Evolutionary conservation across 2,329 filamentous ascomycete species (phyloP).

Genomic region (Cytospora chrysosperma): DNA sequence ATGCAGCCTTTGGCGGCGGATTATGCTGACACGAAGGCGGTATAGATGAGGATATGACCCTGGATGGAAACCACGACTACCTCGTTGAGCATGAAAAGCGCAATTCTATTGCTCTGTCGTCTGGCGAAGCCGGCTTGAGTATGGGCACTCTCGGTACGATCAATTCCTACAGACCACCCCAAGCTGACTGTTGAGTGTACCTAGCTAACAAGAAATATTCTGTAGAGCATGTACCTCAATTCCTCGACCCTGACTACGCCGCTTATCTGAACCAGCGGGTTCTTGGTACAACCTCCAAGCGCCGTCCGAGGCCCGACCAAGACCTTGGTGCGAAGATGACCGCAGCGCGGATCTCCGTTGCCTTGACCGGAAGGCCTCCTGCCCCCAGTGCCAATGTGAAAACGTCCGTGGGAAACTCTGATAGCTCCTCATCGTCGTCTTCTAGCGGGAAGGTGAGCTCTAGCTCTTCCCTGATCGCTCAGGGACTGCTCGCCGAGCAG

Average conservation of each 20-base stretch:
- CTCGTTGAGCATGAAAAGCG: conserved; percentile 2
- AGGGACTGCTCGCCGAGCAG: conserved; percentile 15
- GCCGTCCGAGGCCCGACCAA: not conserved
- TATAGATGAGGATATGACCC: not conserved
- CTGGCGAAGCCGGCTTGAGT: not conserved
- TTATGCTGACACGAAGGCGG: not conserved
- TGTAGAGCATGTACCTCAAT: not conserved
- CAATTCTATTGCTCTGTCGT: not conserved
- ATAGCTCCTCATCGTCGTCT: conserved; percentile 11
- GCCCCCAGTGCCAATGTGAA: not conserved
- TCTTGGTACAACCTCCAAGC: not conserved
- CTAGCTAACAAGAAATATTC: not conserved
- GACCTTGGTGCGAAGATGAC: conserved; percentile 5
- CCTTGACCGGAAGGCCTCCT: not conserved
- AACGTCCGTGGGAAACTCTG: not conserved
- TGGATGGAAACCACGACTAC: not conserved
- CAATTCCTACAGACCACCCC: conserved; percentile 3
- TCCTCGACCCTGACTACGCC: conserved; percentile 6
- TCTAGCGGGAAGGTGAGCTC: conserved; percentile 13
- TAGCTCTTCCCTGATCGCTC: conserved; percentile 19
- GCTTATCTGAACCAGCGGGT: conserved; percentile 9
- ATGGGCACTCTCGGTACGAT: conserved; percentile 6
- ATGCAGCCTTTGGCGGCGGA: too few species aligned
- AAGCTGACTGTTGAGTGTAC: not conserved
- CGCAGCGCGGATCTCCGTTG: conserved; percentile 6